A percentile compares a stretch with the other conserved stretches of the same genome.
Evolutionary conservation across 1,284 basidiomycete species (phyloP).

Genomic region (Leccinum pseudoinsigne): DNA sequence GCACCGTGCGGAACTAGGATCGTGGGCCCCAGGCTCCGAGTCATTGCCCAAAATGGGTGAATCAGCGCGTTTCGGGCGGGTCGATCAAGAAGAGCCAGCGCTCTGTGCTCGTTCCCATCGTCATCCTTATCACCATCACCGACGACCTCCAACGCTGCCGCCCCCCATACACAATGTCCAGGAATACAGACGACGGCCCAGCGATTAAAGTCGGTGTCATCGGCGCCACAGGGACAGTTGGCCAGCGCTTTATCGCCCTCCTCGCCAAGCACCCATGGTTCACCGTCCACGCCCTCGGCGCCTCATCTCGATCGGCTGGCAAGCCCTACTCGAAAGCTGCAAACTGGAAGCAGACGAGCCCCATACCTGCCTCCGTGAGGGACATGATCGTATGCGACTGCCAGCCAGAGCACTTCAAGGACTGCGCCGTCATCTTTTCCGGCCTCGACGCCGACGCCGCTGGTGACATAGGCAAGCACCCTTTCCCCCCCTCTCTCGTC

Average conservation of each 20-base stretch:
- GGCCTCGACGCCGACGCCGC: conserved; percentile 95
- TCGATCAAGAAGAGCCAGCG: not conserved
- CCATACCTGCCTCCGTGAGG: conserved; percentile 70
- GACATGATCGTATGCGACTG: conserved; percentile 83
- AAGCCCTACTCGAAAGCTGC: conserved; percentile 80
- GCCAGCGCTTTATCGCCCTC: conserved; percentile 92
- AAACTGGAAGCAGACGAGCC: conserved; percentile 89
- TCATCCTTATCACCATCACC: conserved; percentile 5
- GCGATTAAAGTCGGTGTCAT: conserved; percentile 86
- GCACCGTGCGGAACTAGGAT: not conserved
- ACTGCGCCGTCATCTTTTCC: conserved; percentile 92
- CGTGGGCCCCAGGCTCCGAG: not conserved
- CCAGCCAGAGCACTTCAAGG: conserved; percentile 72
- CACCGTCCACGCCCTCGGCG: conserved; percentile 84
- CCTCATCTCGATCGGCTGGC: conserved; percentile 87
- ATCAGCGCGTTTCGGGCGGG: conserved; percentile 1
- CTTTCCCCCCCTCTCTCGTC: not conserved
- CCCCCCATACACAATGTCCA: conserved; percentile 19
- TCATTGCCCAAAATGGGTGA: conserved; percentile 2
- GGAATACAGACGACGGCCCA: conserved; percentile 16
- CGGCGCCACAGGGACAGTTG: conserved; percentile 96
- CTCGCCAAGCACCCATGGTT: conserved; percentile 93
- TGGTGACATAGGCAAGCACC: conserved; percentile 84
- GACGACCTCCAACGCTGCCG: not conserved
- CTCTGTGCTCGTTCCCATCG: not conserved